Conservation (phyloP, 1,284 basidiomycete genomes). For the Chalciporus sp. region DNA sequence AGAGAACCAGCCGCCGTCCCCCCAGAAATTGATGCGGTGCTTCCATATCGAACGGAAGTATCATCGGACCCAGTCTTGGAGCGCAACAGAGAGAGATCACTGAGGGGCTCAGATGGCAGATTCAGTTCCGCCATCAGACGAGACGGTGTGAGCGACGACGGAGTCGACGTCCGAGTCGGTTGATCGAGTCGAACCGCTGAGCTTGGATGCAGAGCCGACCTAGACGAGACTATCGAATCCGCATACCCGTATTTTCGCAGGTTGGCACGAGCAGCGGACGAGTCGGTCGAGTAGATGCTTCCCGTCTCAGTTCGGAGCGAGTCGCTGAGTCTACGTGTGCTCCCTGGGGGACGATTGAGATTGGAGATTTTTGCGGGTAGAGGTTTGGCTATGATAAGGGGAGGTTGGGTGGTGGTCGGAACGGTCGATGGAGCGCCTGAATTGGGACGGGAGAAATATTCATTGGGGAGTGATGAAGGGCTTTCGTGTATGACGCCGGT, state of each 20-base stretch:
- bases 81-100: not conserved
- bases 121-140: slow-evolving; percentile 11
- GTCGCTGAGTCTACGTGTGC: not conserved
- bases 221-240: slow-evolving; percentile 22
- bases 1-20: not conserved
- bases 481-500: not conserved
- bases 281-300: slow-evolving; percentile 32
- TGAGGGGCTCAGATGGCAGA: slow-evolving; percentile 5
- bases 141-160: slow-evolving; percentile 12
- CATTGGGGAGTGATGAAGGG: not conserved
- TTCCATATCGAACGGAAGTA: not conserved
- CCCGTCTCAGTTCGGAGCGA: slow-evolving; percentile 18
- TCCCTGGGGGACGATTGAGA: slow-evolving; percentile 6
- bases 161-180: not conserved
- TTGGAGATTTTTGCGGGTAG: slow-evolving; percentile 4
- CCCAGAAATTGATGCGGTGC: not conserved
- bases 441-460: not conserved
- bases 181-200: slow-evolving; percentile 20
- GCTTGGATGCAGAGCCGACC: slow-evolving; percentile 15
- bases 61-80: slow-evolving; percentile 6
- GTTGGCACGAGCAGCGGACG: slow-evolving; percentile 24
- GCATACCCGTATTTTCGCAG: slow-evolving; percentile 30
- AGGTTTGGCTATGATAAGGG: not conserved
- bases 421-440: not conserved
- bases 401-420: not conserved